Conservation (phyloP, 1,284 basidiomycete genomes). For the Microstroma glucosiphilum region DNA sequence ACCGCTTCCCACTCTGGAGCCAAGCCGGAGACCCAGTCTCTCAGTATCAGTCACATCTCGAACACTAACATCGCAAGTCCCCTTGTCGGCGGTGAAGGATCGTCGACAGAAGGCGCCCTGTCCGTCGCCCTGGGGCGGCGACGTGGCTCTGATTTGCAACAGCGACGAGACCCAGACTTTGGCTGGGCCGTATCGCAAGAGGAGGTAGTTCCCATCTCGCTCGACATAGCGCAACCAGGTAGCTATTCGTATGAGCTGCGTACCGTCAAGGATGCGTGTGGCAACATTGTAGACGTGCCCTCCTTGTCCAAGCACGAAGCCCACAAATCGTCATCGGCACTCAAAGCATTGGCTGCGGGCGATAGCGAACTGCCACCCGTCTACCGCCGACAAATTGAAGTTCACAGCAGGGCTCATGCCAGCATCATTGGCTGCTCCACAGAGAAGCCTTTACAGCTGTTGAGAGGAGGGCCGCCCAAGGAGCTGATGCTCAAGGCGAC, state of each 20-base stretch:
- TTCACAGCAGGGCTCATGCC: constrained; percentile 69
- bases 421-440: constrained; percentile 70
- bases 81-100: constrained; percentile 5
- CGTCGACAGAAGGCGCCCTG: constrained; percentile 22
- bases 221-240: constrained; percentile 33
- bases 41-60: constrained; percentile 13
- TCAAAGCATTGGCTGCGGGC: background rate
- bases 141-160: constrained; percentile 15
- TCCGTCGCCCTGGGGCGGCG: constrained; percentile 9
- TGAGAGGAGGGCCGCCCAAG: constrained; percentile 53
- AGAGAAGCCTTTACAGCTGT: constrained; percentile 66
- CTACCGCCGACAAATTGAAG: constrained; percentile 60
- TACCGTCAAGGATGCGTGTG: constrained; percentile 43
- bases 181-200: constrained; percentile 29
- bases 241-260: constrained; percentile 35
- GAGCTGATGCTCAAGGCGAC: constrained; percentile 17
- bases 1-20: background rate
- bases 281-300: constrained; percentile 23
- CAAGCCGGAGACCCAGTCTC: constrained; percentile 1
- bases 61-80: constrained; percentile 7
- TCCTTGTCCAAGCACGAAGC: background rate
- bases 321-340: background rate
- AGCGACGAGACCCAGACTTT: constrained; percentile 20
- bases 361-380: background rate
- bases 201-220: constrained; percentile 33